Evolutionary conservation across 306 rosid species (phyloP), one percentile per base, ranked within the genome.

Genomic region (Cucurbita pepo): DNA sequence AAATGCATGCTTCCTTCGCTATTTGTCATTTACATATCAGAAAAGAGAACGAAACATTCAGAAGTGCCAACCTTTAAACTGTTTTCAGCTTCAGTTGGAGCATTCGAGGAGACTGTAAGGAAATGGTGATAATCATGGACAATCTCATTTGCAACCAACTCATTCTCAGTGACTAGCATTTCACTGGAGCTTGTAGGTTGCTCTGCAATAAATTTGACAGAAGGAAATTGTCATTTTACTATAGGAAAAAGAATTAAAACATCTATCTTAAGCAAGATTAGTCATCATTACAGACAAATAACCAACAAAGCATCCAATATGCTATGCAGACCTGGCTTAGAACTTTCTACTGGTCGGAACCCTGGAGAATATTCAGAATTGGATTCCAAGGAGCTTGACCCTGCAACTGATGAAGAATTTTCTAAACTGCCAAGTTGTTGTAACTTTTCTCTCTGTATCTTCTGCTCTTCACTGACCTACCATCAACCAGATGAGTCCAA

Each of bases 61-160:
- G 82, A 77, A 30, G 79, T 62, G 80, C 82, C 38, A 15, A 90
- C 99, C 99, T 87, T 87, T 54, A 89, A 55, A 75, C 77, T 79
- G 67, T 78, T 83, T 79, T 81, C 83, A 79, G 81, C 84, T 79
- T 79, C 80, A 63, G 79, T 82, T 38, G 83, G 72, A 59, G 71
- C 81, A 72, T 55, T 82, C 36, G 80, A 71, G 48, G 74, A 79
- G 79, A 81, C 86, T 6, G 82, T 40, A 60, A 82, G 77, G 64
- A 81, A 79, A 38, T 60, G 80, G 47, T 79, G 83, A 73, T 82
- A 83, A 76, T 86, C 89, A 48, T 94, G 99, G 67, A 91, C 85
- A 77, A 82, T 80, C 78, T 91, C 97, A 84, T 94, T 94, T 30
- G 91, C 95, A 54, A 94, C 75, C 76, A 88, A 55, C 71, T 89